Evolutionary conservation across 768 basidiomycete genomes (phyloP).

Genomic region (Phanerodontia chrysosporium): DNA sequence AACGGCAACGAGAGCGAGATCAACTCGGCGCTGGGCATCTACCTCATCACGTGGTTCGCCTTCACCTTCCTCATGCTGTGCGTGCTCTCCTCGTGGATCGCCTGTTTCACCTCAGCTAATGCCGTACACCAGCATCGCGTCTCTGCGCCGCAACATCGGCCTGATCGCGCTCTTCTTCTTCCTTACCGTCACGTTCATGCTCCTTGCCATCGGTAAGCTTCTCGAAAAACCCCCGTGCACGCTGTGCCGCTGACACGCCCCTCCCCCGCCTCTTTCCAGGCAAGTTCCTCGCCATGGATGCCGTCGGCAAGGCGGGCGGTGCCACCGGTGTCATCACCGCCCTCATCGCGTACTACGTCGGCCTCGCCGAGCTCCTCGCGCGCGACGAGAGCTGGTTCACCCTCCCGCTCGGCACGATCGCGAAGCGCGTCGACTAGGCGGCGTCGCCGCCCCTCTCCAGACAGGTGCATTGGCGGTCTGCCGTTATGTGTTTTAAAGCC

Average conservation of each 20-base stretch:
- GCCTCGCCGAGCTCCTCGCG: slow-evolving; percentile 38
- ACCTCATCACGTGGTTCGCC: slow-evolving; percentile 68
- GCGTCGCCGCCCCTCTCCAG: neutral
- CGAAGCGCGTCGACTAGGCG: slow-evolving; percentile 20
- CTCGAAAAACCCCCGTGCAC: too few relatives aligned
- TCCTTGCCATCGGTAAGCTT: slow-evolving; percentile 38
- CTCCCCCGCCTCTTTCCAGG: too few relatives aligned
- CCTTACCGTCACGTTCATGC: slow-evolving; percentile 49
- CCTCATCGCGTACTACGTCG: slow-evolving; percentile 43
- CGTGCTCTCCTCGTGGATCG: slow-evolving; percentile 19
- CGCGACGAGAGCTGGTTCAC: slow-evolving; percentile 34
- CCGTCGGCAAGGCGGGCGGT: slow-evolving; percentile 37
- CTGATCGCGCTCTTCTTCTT: slow-evolving; percentile 47
- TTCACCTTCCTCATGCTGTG: slow-evolving; percentile 69
- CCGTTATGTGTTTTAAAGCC: neutral
- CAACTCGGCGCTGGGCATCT: slow-evolving; percentile 65
- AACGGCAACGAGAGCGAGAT: slow-evolving; percentile 31
- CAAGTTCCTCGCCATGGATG: slow-evolving; percentile 14
- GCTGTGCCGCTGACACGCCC: too few relatives aligned
- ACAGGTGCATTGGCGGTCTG: neutral
- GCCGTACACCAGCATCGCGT: slow-evolving; percentile 37
- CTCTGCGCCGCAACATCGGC: slow-evolving; percentile 46
- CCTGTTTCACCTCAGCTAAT: neutral
- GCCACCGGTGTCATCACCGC: slow-evolving; percentile 43
- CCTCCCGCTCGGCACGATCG: slow-evolving; percentile 35